phyloP scores from a whole-genome alignment of 805 yeast genomes.

The Clavispora fructus region DNA sequence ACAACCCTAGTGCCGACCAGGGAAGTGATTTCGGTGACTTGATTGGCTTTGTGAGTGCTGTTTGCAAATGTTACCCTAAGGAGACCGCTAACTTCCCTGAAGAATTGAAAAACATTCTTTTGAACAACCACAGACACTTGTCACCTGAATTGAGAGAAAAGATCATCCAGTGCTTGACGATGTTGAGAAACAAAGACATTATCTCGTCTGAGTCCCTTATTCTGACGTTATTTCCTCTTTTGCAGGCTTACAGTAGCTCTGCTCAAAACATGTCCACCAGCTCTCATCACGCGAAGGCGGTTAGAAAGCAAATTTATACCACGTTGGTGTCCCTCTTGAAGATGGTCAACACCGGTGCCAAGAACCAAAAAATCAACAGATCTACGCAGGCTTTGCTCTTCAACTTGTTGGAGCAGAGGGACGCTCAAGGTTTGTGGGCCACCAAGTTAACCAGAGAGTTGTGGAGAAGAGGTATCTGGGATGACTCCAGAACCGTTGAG shows the following conservation, averaged over 20 bases:
- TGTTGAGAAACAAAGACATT: constrained; percentile 82
- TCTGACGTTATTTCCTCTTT: constrained; percentile 82
- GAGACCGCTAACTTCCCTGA: constrained; percentile 83
- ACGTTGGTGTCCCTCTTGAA: constrained; percentile 76
- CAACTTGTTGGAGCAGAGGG: constrained; percentile 74
- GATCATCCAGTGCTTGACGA: constrained; percentile 80
- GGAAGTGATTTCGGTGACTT: constrained; percentile 67
- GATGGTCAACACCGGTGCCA: constrained; percentile 80
- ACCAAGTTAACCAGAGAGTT: constrained; percentile 89
- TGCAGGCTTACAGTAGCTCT: constrained; percentile 53
- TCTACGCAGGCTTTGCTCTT: constrained; percentile 90
- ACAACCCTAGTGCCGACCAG: constrained; percentile 47
- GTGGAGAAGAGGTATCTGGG: constrained; percentile 99
- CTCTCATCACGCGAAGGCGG: constrained; percentile 69
- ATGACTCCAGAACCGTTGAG: constrained; percentile 94
- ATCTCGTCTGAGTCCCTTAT: constrained; percentile 76
- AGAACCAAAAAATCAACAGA: constrained; percentile 82
- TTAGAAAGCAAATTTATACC: constrained; percentile 77
- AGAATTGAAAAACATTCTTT: constrained; percentile 64
- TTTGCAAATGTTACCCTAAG: constrained; percentile 82
- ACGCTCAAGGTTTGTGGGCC: constrained; percentile 88
- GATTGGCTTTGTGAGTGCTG: constrained; percentile 88
- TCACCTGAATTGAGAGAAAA: constrained; percentile 87
- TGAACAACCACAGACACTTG: constrained; percentile 73
- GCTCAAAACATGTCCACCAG: constrained; percentile 26